A percentile compares a stretch with the other conserved stretches of the same genome.
phyloP scores from a whole-genome alignment of 73 alveolate genomes.

The Paramecium pentaurelia region DNA sequence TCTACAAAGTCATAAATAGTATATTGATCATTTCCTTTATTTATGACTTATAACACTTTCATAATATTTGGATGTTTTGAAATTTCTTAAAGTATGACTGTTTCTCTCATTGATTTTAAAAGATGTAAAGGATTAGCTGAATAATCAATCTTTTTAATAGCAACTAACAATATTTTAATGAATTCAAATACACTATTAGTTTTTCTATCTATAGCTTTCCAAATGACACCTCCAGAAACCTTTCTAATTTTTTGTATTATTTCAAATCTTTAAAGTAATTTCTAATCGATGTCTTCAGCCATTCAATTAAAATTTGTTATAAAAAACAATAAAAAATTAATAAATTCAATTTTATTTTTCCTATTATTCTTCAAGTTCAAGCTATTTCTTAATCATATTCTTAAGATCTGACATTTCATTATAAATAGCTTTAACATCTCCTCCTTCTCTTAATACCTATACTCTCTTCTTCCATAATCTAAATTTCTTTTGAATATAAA shows the following conservation, averaged over 20 bases:
- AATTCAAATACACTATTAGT: neutral
- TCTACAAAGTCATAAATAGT: constrained; percentile 33
- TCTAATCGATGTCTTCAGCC: constrained; percentile 36
- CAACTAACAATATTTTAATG: neutral
- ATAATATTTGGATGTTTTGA: neutral
- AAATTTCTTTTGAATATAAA: neutral
- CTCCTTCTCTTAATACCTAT: constrained; percentile 14
- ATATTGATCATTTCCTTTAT: neutral
- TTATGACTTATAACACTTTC: neutral
- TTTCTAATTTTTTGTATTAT: constrained; percentile 17
- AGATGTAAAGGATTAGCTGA: constrained; percentile 13
- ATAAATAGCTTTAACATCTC: constrained; percentile 13
- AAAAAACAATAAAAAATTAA: neutral
- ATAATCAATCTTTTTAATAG: constrained; percentile 10
- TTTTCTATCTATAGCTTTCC: constrained; percentile 45
- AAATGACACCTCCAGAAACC: neutral
- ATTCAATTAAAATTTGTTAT: neutral
- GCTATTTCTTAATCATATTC: constrained; percentile 24
- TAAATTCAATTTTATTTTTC: neutral
- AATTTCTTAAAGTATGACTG: neutral
- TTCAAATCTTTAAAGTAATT: constrained; percentile 3
- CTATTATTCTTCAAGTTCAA: constrained; percentile 25
- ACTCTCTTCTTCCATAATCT: constrained; percentile 23
- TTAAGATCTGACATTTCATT: constrained; percentile 46
- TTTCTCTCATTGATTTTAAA: constrained; percentile 3